Percentiles rank a stretch among this genome's conserved stretches.
Conservation (phyloP, 352 stramenopile genomes). For the Phytophthora colocasiae region DNA sequence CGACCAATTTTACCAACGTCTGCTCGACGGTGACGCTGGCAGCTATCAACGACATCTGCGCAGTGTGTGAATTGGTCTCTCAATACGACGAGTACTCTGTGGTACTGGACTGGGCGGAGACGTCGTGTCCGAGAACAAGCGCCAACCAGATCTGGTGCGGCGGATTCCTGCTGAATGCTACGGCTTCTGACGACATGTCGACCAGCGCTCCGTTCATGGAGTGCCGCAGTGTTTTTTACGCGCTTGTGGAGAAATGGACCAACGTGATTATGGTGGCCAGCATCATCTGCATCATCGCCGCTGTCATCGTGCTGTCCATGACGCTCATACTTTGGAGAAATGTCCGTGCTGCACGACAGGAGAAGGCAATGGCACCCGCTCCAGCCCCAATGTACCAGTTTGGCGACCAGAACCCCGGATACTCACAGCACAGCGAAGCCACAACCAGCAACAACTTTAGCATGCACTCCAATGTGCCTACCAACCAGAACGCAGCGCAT, state of each 20-base stretch:
- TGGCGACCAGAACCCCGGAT: constrained; percentile 23
- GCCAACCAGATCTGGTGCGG: constrained; percentile 79
- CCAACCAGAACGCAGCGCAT: constrained; percentile 30
- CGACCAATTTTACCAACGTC: constrained; percentile 60
- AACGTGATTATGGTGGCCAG: constrained; percentile 60
- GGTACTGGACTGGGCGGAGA: constrained; percentile 70
- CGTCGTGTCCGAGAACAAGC: constrained; percentile 56
- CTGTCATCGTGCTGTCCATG: constrained; percentile 59
- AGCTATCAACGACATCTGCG: constrained; percentile 62
- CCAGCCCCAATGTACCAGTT: constrained; percentile 42
- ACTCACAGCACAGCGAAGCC: constrained; percentile 32
- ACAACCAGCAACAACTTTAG: constrained; percentile 45
- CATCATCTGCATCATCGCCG: constrained; percentile 64
- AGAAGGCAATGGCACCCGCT: constrained; percentile 19
- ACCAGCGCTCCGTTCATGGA: constrained; percentile 66
- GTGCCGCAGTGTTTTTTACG: constrained; percentile 68
- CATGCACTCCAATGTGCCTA: constrained; percentile 39
- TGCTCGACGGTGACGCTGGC: constrained; percentile 51
- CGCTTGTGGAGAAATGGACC: constrained; percentile 76
- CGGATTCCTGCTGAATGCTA: constrained; percentile 65
- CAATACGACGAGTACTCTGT: constrained; percentile 71
- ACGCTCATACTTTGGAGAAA: constrained; percentile 63
- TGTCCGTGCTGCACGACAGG: constrained; percentile 26
- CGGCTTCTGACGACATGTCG: constrained; percentile 45
- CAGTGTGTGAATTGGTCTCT: constrained; percentile 58